Evolutionary conservation across 2,329 filamentous ascomycete species (phyloP).

Genomic region (Diplodia scrobiculata): DNA sequence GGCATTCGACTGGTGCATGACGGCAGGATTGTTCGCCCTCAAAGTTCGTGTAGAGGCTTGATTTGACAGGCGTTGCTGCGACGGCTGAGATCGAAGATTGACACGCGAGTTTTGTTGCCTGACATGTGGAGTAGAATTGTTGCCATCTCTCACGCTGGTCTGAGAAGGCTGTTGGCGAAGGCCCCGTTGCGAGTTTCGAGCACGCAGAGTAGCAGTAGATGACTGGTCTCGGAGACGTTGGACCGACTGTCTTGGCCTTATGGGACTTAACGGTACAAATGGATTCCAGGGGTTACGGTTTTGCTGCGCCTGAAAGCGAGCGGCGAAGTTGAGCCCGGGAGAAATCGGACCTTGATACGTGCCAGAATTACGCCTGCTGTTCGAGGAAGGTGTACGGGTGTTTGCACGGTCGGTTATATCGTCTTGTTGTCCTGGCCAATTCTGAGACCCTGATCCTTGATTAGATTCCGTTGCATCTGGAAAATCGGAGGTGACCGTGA

Average conservation of each 20-base stretch:
- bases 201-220: slow-evolving; percentile 44
- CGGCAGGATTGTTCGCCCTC: slow-evolving; percentile 39
- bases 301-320: slow-evolving; percentile 38
- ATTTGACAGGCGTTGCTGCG: slow-evolving; percentile 40
- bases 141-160: slow-evolving; percentile 39
- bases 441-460: not conserved
- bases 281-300: slow-evolving; percentile 44
- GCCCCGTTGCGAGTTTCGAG: slow-evolving; percentile 39
- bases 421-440: not conserved
- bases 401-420: slow-evolving; percentile 12
- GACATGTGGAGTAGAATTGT: slow-evolving; percentile 35
- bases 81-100: slow-evolving; percentile 43
- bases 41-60: slow-evolving; percentile 44
- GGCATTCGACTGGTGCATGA: slow-evolving; percentile 32
- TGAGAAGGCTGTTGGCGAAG: slow-evolving; percentile 33
- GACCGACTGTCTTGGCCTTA: slow-evolving; percentile 40
- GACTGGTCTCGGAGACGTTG: slow-evolving; percentile 43
- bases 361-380: slow-evolving; percentile 20
- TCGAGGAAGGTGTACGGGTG: slow-evolving; percentile 19
- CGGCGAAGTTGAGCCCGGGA: slow-evolving; percentile 40
- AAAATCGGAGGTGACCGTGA: slow-evolving; percentile 3
- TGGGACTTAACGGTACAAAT: slow-evolving; percentile 38
- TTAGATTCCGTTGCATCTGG: not conserved
- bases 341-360: slow-evolving; percentile 27
- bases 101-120: slow-evolving; percentile 43